These are phyloP conservation scores for Pestalotiopsis sp. DNA, from an alignment of 2,329 filamentous ascomycete species.

Conservation along the genomic window DNA sequence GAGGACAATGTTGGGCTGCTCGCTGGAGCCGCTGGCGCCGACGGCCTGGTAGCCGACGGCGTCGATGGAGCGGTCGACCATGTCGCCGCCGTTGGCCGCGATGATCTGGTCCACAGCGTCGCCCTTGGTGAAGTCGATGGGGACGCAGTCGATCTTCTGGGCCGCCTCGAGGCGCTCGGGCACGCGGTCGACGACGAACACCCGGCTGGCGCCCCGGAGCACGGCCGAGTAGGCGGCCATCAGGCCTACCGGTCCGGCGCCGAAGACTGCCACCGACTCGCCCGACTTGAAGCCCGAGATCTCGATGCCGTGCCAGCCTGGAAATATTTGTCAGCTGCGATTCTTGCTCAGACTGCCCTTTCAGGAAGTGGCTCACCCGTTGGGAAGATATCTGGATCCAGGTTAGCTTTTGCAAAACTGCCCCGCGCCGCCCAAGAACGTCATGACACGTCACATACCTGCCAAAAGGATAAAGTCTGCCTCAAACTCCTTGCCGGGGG, in stretches of 20 bases:
- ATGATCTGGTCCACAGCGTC: slow-evolving; percentile 32
- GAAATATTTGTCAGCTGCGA: background rate
- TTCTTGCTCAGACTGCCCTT: background rate
- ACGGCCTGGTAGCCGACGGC: slow-evolving; percentile 24
- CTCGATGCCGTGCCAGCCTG: slow-evolving; percentile 53
- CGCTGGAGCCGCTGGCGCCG: background rate
- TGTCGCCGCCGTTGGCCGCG: slow-evolving; percentile 17
- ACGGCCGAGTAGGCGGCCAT: slow-evolving; percentile 32
- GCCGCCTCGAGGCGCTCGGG: slow-evolving; percentile 25
- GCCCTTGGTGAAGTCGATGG: slow-evolving; percentile 29
- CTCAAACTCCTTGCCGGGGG: slow-evolving; percentile 60
- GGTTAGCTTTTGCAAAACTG: background rate
- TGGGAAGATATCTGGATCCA: slow-evolving; percentile 35
- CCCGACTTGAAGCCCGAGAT: slow-evolving; percentile 51
- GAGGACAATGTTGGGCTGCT: slow-evolving; percentile 52
- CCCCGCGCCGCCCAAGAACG: background rate
- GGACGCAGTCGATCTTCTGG: slow-evolving; percentile 30
- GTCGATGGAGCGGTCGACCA: slow-evolving; percentile 23
- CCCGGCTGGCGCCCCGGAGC: slow-evolving; percentile 29
- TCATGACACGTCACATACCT: slow-evolving; percentile 19
- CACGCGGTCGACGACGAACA: slow-evolving; percentile 33
- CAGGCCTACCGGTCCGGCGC: slow-evolving; percentile 35
- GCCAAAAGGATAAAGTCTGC: slow-evolving; percentile 56
- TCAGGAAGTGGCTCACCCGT: slow-evolving; percentile 31
- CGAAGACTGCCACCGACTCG: slow-evolving; percentile 30